phyloP scores from a whole-genome alignment of 2,329 filamentous ascomycete species.

The Blastomyces parvus region DNA sequence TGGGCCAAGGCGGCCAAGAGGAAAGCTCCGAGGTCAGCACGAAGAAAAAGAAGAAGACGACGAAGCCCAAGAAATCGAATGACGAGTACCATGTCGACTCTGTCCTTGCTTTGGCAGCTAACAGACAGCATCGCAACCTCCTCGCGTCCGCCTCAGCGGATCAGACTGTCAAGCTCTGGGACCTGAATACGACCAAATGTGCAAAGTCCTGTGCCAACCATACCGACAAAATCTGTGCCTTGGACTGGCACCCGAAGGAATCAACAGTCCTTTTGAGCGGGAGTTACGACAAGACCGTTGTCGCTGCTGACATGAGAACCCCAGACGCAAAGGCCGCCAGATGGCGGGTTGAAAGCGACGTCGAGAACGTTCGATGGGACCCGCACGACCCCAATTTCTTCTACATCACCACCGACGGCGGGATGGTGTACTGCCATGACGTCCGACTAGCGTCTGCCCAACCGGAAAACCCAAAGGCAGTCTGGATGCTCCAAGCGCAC shows the following conservation, averaged over 20 bases:
- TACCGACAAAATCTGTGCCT: conserved; percentile 93
- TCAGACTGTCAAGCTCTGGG: conserved; percentile 96
- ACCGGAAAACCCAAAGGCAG: conserved; percentile 66
- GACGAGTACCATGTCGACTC: conserved; percentile 91
- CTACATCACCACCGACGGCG: conserved; percentile 87
- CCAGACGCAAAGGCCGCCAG: conserved; percentile 70
- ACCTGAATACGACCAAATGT: conserved; percentile 81
- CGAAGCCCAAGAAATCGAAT: conserved; percentile 80
- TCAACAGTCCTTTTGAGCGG: conserved; percentile 83
- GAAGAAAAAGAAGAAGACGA: conserved; percentile 68
- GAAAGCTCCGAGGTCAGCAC: conserved; percentile 41
- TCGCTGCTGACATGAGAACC: conserved; percentile 93
- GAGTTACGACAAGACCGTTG: conserved; percentile 87
- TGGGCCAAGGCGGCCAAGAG: conserved; percentile 60
- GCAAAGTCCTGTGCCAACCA: conserved; percentile 94
- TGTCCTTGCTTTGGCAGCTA: conserved; percentile 81
- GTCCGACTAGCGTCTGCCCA: conserved; percentile 63
- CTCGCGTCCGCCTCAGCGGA: conserved; percentile 92
- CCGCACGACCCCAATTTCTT: conserved; percentile 88
- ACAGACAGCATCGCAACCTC: conserved; percentile 86
- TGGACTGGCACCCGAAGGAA: conserved; percentile 85
- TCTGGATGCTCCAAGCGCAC: conserved; percentile 94
- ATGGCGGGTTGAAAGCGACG: conserved; percentile 93
- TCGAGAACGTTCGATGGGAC: conserved; percentile 89
- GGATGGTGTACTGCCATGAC: conserved; percentile 88